Conservation (phyloP, 495 filamentous ascomycete species). For the Neurospora hispaniola region DNA sequence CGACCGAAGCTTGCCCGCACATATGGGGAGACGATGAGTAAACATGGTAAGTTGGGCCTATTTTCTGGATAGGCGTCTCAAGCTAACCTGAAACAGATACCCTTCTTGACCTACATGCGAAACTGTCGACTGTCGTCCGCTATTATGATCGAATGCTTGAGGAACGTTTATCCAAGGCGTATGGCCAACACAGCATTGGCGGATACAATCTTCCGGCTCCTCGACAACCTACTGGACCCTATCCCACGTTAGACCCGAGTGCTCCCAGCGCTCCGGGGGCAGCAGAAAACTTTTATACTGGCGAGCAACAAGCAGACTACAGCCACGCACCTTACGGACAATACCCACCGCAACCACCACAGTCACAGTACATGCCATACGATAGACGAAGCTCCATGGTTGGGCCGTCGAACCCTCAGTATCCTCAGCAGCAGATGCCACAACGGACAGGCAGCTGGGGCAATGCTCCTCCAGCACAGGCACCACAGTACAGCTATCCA, state of each 20-base stretch:
- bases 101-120: slow-evolving; percentile 85
- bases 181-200: slow-evolving; percentile 64
- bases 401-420: slow-evolving; percentile 26
- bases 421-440: slow-evolving; percentile 36
- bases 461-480: slow-evolving; percentile 20
- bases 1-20: slow-evolving; percentile 91
- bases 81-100: slow-evolving; percentile 45
- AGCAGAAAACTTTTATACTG: slow-evolving; percentile 74
- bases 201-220: slow-evolving; percentile 40
- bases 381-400: slow-evolving; percentile 31
- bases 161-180: slow-evolving; percentile 84
- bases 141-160: slow-evolving; percentile 99
- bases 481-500: slow-evolving; percentile 24
- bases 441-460: slow-evolving; percentile 39
- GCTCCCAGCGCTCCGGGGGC: slow-evolving; percentile 38
- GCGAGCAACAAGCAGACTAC: slow-evolving; percentile 49
- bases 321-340: slow-evolving; percentile 28
- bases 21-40: slow-evolving; percentile 99
- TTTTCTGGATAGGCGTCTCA: slow-evolving; percentile 25
- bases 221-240: slow-evolving; percentile 50
- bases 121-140: slow-evolving; percentile 92
- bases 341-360: slow-evolving; percentile 22
- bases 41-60: slow-evolving; percentile 60
- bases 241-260: slow-evolving; percentile 52
- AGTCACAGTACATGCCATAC: slow-evolving; percentile 27